phyloP scores from a whole-genome alignment of 2,329 filamentous ascomycete genomes.

The Alternaria sp. region DNA sequence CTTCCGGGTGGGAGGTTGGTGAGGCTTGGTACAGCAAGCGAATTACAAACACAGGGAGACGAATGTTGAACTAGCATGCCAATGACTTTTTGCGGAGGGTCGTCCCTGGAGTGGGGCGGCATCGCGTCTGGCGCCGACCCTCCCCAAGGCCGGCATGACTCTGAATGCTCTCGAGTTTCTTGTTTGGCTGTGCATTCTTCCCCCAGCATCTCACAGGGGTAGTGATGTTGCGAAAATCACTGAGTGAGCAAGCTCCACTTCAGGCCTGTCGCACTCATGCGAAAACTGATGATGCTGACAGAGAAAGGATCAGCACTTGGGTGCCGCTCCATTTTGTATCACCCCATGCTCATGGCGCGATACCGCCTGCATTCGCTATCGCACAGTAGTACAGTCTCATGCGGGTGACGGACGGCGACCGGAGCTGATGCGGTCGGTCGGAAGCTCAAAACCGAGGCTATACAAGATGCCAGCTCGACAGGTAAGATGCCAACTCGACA shows the following conservation, averaged over 20 bases:
- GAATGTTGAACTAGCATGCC: slow-evolving; percentile 20
- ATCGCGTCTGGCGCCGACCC: slow-evolving; percentile 14
- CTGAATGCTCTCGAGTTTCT: not conserved
- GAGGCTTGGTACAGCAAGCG: slow-evolving; percentile 36
- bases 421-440: slow-evolving; percentile 22
- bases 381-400: slow-evolving; percentile 21
- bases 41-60: slow-evolving; percentile 27
- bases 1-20: slow-evolving; percentile 40
- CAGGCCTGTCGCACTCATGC: slow-evolving; percentile 23
- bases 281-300: slow-evolving; percentile 29
- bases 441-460: slow-evolving; percentile 19
- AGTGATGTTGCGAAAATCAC: not conserved
- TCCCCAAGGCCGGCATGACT: slow-evolving; percentile 21
- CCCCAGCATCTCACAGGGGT: not conserved
- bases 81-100: slow-evolving; percentile 23
- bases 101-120: slow-evolving; percentile 20
- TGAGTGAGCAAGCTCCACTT: slow-evolving; percentile 4
- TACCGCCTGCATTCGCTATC: slow-evolving; percentile 19
- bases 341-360: slow-evolving; percentile 16
- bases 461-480: slow-evolving; percentile 20
- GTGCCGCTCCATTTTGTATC: slow-evolving; percentile 24
- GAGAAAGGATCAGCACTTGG: slow-evolving; percentile 21
- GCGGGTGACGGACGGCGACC: slow-evolving; percentile 19
- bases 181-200: not conserved
- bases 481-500: slow-evolving; percentile 15